phyloP scores from a whole-genome alignment of 106 monocot species.

The Acorus gramineus region DNA sequence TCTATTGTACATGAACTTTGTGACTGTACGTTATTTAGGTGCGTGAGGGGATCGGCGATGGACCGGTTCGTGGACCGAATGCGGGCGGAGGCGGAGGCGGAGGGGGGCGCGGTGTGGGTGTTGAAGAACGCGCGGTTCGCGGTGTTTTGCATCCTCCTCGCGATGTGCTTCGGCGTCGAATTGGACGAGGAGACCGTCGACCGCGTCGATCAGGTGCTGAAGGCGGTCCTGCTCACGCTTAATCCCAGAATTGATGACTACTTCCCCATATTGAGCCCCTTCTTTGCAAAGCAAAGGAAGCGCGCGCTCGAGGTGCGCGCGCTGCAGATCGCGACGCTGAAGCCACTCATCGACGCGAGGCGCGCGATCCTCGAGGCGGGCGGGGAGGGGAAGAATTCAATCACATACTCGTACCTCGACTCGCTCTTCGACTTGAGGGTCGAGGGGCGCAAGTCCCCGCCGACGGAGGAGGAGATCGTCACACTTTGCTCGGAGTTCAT shows the following conservation, averaged over 20 bases:
- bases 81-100: conserved; percentile 43
- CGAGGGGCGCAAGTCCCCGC: too few relatives aligned
- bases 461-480: too few relatives aligned
- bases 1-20: too few relatives aligned
- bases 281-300: conserved; percentile 47
- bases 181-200: conserved; percentile 49
- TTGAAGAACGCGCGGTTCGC: conserved; percentile 84
- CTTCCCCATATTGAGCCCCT: conserved; percentile 63
- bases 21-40: too few relatives aligned
- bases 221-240: conserved; percentile 57
- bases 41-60: conserved; percentile 27
- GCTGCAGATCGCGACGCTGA: conserved; percentile 40
- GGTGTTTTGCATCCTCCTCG: conserved; percentile 74
- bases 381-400: too few relatives aligned
- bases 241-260: conserved; percentile 69
- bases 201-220: conserved; percentile 51
- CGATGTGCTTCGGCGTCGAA: conserved; percentile 83
- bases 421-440: too few relatives aligned
- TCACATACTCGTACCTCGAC: too few relatives aligned
- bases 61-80: conserved; percentile 60
- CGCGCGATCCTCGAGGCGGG: too few relatives aligned
- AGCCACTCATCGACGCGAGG: not conserved
- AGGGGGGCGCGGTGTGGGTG: conserved; percentile 52
- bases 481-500: too few relatives aligned
- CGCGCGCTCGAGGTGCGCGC: conserved; percentile 33